Base-by-base conservation (phyloP, 805 yeast species). In the Citeromyces matritensis region DNA sequence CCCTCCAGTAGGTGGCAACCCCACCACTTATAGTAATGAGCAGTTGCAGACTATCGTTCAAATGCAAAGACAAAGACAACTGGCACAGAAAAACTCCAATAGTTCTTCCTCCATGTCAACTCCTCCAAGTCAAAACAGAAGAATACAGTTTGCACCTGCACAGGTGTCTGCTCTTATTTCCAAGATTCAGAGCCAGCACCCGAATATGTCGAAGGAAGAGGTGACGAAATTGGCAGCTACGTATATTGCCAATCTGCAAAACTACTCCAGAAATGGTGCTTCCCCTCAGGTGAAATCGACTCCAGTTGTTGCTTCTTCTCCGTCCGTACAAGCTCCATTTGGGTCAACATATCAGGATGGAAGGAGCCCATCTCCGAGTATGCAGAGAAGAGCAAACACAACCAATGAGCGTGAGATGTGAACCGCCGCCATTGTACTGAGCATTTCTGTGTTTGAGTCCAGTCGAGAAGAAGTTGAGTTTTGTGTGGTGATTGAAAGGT, bases 151-250 rank as follows among this genome's bases (percentile, higher is more conserved):
- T 47, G 65, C 73, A 0, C 70, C 74, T 9, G 68, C 73, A 1
- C 82, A 75, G 41, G 78, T 75, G 4, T 64, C 79, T 7, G 75
- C 79, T 1, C 64, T 75, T 27, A 68, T 75, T 35, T 69, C 61
- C 39, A 71, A 74, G 29, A 74, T 75, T 33, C 80, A 74, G 44
- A 53, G 64, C n/a, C 73, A 73, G 41, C 68, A 75, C 45, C 84
- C 84, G 2, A 65, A 60, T 23, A 52, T 73, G 44, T 58, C 71
- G 8, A 72, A 72, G 37, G 76, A 69, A 35, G 78, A 75, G 42
- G 80, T 75, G 1, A 70, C 78, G 3, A 65, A 69, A 35, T 57
- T 74, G 35, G 82, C 83, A 3, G 78, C 78, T 3, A 62, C 73
- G 10, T 73, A 73, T 41, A 48, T 74, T 38, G 73, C 80, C 1